A percentile compares a stretch with the other conserved stretches of the same genome.
phyloP scores from a whole-genome alignment of 805 yeast species.

The Candida coleopterorum region DNA sequence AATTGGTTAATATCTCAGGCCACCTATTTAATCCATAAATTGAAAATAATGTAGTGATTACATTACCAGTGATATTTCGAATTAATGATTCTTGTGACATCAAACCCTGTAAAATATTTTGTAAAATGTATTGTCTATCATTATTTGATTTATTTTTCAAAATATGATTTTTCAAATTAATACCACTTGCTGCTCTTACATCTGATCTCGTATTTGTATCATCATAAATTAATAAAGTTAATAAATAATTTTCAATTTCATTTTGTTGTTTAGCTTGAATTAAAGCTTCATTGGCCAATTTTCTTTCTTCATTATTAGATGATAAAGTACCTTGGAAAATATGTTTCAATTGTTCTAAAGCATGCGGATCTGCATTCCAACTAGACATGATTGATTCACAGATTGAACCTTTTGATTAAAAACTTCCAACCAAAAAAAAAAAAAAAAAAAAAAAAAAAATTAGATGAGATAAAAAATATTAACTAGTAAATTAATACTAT shows the following conservation, averaged over 20 bases:
- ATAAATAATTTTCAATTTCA: constrained; percentile 76
- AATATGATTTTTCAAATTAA: constrained; percentile 76
- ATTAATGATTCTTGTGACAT: constrained; percentile 54
- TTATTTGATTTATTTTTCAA: constrained; percentile 21
- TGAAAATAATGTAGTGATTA: constrained; percentile 75
- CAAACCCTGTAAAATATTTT: constrained; percentile 51
- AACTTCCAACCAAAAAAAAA: background rate
- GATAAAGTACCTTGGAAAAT: constrained; percentile 74
- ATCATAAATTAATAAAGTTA: constrained; percentile 60
- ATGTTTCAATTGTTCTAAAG: constrained; percentile 58
- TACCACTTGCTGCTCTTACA: constrained; percentile 83
- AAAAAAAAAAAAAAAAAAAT: constrained; percentile 1
- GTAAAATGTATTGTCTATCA: constrained; percentile 29
- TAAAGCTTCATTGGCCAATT: constrained; percentile 68
- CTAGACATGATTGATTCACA: constrained; percentile 13
- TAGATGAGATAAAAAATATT: background rate
- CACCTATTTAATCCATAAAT: constrained; percentile 63
- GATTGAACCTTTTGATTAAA: background rate
- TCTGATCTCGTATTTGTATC: constrained; percentile 40
- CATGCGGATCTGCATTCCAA: constrained; percentile 68
- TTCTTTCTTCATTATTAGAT: constrained; percentile 48
- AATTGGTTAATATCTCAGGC: constrained; percentile 69
- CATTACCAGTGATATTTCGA: constrained; percentile 86
- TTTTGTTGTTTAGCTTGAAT: constrained; percentile 65
- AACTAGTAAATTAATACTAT: background rate